Conservation (phyloP, 257 asterid genomes). For the Solanum chiquidenum region DNA sequence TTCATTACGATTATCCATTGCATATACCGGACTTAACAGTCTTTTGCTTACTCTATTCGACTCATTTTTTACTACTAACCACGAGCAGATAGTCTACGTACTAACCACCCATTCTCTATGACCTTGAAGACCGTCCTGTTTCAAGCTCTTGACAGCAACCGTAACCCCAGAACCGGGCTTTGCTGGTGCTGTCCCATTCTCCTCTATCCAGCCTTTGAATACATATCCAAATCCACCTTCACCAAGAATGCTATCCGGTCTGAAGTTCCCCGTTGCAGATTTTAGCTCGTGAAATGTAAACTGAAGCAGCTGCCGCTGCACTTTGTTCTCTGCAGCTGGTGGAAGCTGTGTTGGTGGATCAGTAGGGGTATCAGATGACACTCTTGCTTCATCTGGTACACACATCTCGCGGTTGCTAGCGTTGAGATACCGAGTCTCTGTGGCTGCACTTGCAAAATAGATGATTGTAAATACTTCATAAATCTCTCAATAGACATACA, state of each 20-base stretch:
- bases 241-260: slow-evolving; percentile 94
- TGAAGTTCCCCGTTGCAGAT: slow-evolving; percentile 83
- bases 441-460: slow-evolving; percentile 29
- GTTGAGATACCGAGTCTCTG: slow-evolving; percentile 69
- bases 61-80: slow-evolving; percentile 12
- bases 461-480: background rate
- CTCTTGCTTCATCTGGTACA: slow-evolving; percentile 55
- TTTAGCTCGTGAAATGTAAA: slow-evolving; percentile 78
- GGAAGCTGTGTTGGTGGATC: slow-evolving; percentile 10
- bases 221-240: slow-evolving; percentile 97
- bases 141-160: slow-evolving; percentile 93
- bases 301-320: slow-evolving; percentile 54
- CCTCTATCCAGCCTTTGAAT: slow-evolving; percentile 97
- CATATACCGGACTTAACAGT: background rate
- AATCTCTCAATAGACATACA: background rate
- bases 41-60: slow-evolving; percentile 4
- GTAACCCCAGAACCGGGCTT: slow-evolving; percentile 89
- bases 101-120: slow-evolving; percentile 99
- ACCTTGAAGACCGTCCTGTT: slow-evolving; percentile 91
- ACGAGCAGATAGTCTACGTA: slow-evolving; percentile 16
- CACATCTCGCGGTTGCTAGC: slow-evolving; percentile 86
- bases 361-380: slow-evolving; percentile 39
- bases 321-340: slow-evolving; percentile 16
- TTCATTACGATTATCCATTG: background rate
- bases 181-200: slow-evolving; percentile 87